phyloP scores from a whole-genome alignment of 202 grass and related monocot species.

The Cymbopogon flexuosus region DNA sequence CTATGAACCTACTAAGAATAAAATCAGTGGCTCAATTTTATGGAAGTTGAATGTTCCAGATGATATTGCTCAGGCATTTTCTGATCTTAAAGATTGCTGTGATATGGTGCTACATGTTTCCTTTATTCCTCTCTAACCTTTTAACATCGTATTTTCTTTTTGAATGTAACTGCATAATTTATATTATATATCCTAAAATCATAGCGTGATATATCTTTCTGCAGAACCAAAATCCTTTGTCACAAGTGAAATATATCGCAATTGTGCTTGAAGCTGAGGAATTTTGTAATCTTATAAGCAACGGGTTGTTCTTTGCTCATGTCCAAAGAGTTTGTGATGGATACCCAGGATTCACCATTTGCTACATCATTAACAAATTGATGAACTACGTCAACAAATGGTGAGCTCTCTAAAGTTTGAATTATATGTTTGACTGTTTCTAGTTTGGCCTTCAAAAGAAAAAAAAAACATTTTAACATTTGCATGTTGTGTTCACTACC shows the following conservation, averaged over 20 bases:
- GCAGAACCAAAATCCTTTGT: constrained; percentile 42
- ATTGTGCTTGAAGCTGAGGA: constrained; percentile 81
- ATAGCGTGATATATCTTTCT: not conserved
- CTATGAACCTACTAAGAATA: constrained; percentile 41
- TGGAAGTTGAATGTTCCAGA: constrained; percentile 79
- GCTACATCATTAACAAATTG: constrained; percentile 68
- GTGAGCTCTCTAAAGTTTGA: constrained; percentile 38
- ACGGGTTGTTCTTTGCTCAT: constrained; percentile 36
- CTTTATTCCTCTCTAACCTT: not conserved
- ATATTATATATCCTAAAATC: constrained; percentile 8
- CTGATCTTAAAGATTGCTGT: not conserved
- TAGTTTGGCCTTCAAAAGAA: not conserved
- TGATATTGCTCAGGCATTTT: constrained; percentile 42
- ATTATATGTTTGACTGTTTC: not conserved
- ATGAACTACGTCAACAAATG: constrained; percentile 73
- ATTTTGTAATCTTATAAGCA: constrained; percentile 63
- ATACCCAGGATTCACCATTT: constrained; percentile 66
- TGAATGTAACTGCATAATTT: not conserved
- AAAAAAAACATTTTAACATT: not conserved
- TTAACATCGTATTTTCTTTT: not conserved
- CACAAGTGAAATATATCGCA: constrained; percentile 59
- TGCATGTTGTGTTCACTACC: not conserved
- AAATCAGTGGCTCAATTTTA: constrained; percentile 54
- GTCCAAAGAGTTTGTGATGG: constrained; percentile 36
- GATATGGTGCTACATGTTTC: constrained; percentile 1